A percentile compares a stretch with the other conserved stretches of the same genome.
phyloP scores from a whole-genome alignment of 768 basidiomycete species.

The Auricularia auricula-judae region DNA sequence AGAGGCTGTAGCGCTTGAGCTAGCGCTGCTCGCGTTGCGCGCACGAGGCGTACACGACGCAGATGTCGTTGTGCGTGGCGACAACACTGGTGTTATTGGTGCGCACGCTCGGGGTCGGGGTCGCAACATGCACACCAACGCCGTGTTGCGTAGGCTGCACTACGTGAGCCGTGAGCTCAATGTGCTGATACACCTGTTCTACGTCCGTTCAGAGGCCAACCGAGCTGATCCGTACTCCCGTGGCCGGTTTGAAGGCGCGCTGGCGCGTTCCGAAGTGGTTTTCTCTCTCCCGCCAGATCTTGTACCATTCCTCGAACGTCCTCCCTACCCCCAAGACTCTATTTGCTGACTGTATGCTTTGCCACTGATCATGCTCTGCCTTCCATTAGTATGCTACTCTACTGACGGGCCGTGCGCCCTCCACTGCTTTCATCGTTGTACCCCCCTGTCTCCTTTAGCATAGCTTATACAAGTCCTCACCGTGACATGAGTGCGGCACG shows the following conservation, averaged over 20 bases:
- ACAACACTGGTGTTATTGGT: constrained; percentile 4
- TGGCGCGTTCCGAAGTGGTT: not conserved
- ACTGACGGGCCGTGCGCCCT: too few relatives aligned
- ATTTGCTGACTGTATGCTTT: not conserved
- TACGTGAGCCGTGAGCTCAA: not conserved
- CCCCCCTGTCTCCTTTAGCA: too few relatives aligned
- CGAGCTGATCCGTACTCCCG: constrained; percentile 1
- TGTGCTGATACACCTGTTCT: not conserved
- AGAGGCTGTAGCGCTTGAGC: not conserved
- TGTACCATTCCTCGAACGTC: not conserved
- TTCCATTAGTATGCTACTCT: too few relatives aligned
- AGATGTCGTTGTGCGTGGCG: not conserved
- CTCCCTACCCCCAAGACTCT: not conserved
- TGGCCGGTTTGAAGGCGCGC: not conserved
- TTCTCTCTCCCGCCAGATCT: not conserved
- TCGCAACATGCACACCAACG: not conserved
- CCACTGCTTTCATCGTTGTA: too few relatives aligned
- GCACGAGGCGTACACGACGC: not conserved
- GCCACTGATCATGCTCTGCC: too few relatives aligned
- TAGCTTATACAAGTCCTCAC: too few relatives aligned
- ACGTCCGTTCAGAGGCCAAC: not conserved
- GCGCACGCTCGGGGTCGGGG: not conserved
- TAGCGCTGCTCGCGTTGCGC: not conserved
- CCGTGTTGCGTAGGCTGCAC: not conserved
- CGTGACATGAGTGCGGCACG: too few relatives aligned